Base-by-base conservation (phyloP, 169 alveolate genomes). In the Besnoitia besnoiti region DNA sequence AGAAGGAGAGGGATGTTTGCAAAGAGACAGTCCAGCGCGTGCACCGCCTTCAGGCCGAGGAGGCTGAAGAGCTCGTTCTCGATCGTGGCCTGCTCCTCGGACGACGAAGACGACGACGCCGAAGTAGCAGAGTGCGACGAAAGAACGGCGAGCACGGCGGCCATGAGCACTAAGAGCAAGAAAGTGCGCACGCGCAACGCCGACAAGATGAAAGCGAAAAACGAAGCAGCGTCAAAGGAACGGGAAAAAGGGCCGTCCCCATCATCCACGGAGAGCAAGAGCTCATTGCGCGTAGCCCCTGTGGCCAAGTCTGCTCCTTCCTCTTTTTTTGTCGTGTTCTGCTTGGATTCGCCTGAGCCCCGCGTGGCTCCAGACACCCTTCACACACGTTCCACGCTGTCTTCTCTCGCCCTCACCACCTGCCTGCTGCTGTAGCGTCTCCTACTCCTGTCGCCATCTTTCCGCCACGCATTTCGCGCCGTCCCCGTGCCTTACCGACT, bases 101-200 rank as follows among this genome's bases (percentile, higher is more conserved):
- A 42, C 47, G 35, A 51, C n/a, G 30, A 50, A 33, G 61, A 50
- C 39, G 40, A 39, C 61, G 90, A 33, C 42, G 77, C 33, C 40
- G 21, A 30, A 8, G 79, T 16, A 7, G 89, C 89, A 16, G 89
- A 42, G 21, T 30, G 77, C 82, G 59, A 61, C 37, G 61, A 47
- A 27, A 67, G 90, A 44, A 61, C 90, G 50, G 76, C 90, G 82
- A 85, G 80, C 40, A 42, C 80, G 61, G 80, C 80, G 47, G 80
- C 42, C 80, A 67, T 67, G 39, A 67, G 44, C 7, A 5, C 80
- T 67, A 42, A 30, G n/a, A 16, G 12, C 19, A 10, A 10, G 62
- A 19, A 10, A 50, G 62, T 19, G 19, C 30, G 30, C 62, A 50
- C 10, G 62, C 62, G 19, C 62, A 50, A 10, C 62, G 62, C 62